Evolutionary conservation across 176 grass and related monocot genomes (phyloP).

Genomic region (Rhynchospora breviuscula): DNA sequence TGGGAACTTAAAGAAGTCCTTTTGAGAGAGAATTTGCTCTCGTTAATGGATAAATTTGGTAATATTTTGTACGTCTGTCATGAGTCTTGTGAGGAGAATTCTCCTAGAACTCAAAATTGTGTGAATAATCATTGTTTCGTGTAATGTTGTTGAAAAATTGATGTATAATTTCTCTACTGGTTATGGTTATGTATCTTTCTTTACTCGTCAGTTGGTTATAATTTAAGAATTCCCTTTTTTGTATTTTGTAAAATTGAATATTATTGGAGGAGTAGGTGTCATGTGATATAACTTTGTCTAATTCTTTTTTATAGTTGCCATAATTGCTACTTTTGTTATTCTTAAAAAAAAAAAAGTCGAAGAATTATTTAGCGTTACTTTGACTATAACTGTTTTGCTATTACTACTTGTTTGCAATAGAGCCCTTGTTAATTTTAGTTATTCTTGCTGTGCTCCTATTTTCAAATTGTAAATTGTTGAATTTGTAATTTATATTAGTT

Average conservation of each 20-base stretch:
- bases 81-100: background rate
- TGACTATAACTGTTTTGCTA: background rate
- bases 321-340: constrained; percentile 1
- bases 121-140: background rate
- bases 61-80: background rate
- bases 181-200: background rate
- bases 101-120: background rate
- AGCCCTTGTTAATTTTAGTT: background rate
- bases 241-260: background rate
- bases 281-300: background rate
- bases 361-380: background rate
- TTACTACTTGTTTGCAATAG: background rate
- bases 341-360: background rate
- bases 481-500: background rate
- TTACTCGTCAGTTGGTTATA: background rate
- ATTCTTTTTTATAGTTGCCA: background rate
- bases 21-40: background rate
- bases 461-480: background rate
- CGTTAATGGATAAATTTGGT: background rate
- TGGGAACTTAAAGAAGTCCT: background rate
- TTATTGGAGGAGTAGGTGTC: background rate
- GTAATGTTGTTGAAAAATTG: constrained; percentile 20
- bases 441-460: background rate
- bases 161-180: background rate
- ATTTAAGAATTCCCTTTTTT: background rate